Evolutionary conservation across 257 asterid species (phyloP), one percentile per base, ranked within the genome.

Genomic region (Rehmannia glutinosa): DNA sequence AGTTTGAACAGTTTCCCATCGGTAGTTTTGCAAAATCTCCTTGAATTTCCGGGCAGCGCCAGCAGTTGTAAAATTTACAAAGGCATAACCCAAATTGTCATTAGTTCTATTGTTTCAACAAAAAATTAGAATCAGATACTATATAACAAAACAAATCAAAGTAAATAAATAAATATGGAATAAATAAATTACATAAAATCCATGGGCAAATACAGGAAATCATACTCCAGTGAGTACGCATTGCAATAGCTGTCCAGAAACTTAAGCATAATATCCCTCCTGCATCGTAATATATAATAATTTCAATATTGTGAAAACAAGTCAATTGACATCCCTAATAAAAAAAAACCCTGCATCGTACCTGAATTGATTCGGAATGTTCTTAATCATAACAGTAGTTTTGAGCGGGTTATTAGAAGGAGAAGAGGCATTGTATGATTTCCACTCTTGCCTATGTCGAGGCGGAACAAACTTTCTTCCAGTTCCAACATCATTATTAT

Each of bases 171-270:
- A 11, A 17, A 16, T 0, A 10, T 5, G 3, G 8, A 32, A 32
- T 3, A 32, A 61, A 63, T 27, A 10, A 25, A 6, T 42, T 73
- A 84, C 94, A 74, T 9, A 58, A 84, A 86, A 32, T 86, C 94
- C 72, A 86, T 82, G 0, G 91, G 94, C 0, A 86, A 55, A 52
- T 86, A 83, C 19, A 86, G 6, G 38, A 84, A 84, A 66, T 86
- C 91, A 49, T 82, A 86, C 47, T 68, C 82, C 60, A 85, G 11
- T 0, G 72, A 50, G 63, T 74, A 51, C 0, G 12, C 12, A 1
- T 3, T 2, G 81, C 87, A 75, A 5, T 39, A 65, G 3, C 16
- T 2, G 36, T 86, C 94, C 15, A 86, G 3, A 45, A 82, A 84
- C 4, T 55, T 57, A 4, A 86, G 51, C 74, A 86, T 70, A 20